A percentile compares a stretch with the other conserved stretches of the same genome.
Evolutionary conservation across 148 eudicot genomes (phyloP).

Genomic region (Gaultheria prostrata): DNA sequence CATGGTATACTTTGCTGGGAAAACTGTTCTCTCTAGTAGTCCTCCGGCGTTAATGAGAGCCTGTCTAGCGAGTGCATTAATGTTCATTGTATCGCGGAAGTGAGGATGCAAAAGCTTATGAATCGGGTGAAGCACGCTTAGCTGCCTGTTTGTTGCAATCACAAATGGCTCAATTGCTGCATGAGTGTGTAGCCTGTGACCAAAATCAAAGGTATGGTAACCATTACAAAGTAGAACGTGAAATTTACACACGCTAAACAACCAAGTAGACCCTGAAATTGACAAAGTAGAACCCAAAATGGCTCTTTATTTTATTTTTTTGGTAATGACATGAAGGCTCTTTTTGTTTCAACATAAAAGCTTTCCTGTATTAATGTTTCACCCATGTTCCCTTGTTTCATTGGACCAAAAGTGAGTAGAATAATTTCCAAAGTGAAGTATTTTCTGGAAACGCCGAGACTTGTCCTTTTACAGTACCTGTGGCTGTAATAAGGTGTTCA

Average conservation of each 20-base stretch:
- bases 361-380: background rate
- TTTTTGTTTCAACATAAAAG: background rate
- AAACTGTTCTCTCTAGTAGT: slow-evolving; percentile 66
- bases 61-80: slow-evolving; percentile 69
- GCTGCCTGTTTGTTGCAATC: slow-evolving; percentile 73
- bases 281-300: too few species aligned
- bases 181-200: slow-evolving; percentile 66
- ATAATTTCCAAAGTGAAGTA: background rate
- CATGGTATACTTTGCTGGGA: slow-evolving; percentile 53
- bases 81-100: slow-evolving; percentile 69
- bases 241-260: background rate
- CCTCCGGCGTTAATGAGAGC: slow-evolving; percentile 70
- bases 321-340: background rate
- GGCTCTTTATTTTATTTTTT: too few species aligned
- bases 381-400: background rate
- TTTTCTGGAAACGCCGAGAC: background rate
- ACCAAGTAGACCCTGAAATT: too few species aligned
- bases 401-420: background rate
- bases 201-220: background rate
- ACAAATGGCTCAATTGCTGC: slow-evolving; percentile 72
- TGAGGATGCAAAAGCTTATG: slow-evolving; percentile 82
- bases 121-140: slow-evolving; percentile 82
- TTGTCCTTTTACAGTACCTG: background rate
- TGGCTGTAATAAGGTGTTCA: background rate
- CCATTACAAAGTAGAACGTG: background rate